Percentiles rank a stretch among this genome's conserved stretches.
Conservation (phyloP, 2,329 filamentous ascomycete species). For the Chrysosporium keratinophilum region DNA sequence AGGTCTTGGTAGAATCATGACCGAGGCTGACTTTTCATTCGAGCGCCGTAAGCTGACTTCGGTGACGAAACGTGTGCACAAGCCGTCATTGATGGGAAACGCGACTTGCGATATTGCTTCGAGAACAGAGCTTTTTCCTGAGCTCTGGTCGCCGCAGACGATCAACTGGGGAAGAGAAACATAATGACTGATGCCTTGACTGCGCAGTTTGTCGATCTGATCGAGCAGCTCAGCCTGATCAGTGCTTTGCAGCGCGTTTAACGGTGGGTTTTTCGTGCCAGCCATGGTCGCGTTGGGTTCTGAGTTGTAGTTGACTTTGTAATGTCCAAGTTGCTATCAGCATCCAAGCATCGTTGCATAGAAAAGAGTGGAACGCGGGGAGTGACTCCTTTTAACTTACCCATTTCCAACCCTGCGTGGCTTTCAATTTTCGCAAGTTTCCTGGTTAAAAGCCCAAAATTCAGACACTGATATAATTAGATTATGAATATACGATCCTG, state of each 20-base stretch:
- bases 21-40: constrained; percentile 18
- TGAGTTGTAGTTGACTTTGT: too few relatives aligned
- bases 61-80: constrained; percentile 39
- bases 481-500: too few relatives aligned
- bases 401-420: too few relatives aligned
- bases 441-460: too few relatives aligned
- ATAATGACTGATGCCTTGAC: constrained; percentile 39
- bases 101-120: constrained; percentile 28
- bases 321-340: too few relatives aligned
- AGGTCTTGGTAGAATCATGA: constrained; percentile 31
- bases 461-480: too few relatives aligned
- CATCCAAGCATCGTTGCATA: too few relatives aligned
- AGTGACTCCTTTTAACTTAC: too few relatives aligned
- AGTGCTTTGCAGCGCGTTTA: neutral
- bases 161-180: constrained; percentile 35
- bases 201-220: constrained; percentile 43
- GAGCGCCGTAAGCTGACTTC: constrained; percentile 36
- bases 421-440: too few relatives aligned
- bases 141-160: constrained; percentile 35
- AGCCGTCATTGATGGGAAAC: constrained; percentile 27
- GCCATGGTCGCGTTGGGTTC: neutral
- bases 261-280: neutral
- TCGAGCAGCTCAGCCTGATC: constrained; percentile 37
- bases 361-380: too few relatives aligned
- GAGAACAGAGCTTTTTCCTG: constrained; percentile 29